phyloP scores from a whole-genome alignment of 495 filamentous ascomycete species.

The Haplographium delicatum region DNA sequence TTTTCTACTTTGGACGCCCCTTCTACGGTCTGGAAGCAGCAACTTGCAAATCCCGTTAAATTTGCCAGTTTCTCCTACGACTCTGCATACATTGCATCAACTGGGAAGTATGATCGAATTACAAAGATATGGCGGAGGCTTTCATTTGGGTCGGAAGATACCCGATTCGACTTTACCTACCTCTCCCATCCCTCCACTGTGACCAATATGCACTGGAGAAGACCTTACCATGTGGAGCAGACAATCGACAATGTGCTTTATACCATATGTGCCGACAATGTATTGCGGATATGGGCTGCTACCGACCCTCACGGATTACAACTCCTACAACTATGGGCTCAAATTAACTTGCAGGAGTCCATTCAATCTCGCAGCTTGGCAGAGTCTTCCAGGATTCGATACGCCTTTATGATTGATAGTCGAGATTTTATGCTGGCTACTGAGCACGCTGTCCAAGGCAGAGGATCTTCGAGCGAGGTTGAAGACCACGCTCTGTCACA shows the following conservation, averaged over 20 bases:
- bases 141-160: slow-evolving; percentile 77
- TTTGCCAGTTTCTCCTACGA: slow-evolving; percentile 82
- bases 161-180: slow-evolving; percentile 87
- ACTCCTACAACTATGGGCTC: slow-evolving; percentile 72
- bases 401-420: slow-evolving; percentile 82
- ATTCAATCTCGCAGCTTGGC: slow-evolving; percentile 54
- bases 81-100: slow-evolving; percentile 76
- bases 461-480: slow-evolving; percentile 44
- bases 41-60: slow-evolving; percentile 66
- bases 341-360: slow-evolving; percentile 70
- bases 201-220: slow-evolving; percentile 80
- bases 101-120: slow-evolving; percentile 72
- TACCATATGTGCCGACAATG: slow-evolving; percentile 80
- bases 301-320: slow-evolving; percentile 68
- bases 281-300: slow-evolving; percentile 77
- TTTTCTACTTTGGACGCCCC: slow-evolving; percentile 53
- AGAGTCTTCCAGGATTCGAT: slow-evolving; percentile 43
- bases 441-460: slow-evolving; percentile 64
- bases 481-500: slow-evolving; percentile 72
- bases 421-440: slow-evolving; percentile 71
- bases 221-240: slow-evolving; percentile 68
- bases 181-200: slow-evolving; percentile 76
- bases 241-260: slow-evolving; percentile 87
- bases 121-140: slow-evolving; percentile 91
- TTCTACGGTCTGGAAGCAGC: slow-evolving; percentile 64